phyloP scores from a whole-genome alignment of 2,329 filamentous ascomycete genomes.

The Cytospora paraplurivora region DNA sequence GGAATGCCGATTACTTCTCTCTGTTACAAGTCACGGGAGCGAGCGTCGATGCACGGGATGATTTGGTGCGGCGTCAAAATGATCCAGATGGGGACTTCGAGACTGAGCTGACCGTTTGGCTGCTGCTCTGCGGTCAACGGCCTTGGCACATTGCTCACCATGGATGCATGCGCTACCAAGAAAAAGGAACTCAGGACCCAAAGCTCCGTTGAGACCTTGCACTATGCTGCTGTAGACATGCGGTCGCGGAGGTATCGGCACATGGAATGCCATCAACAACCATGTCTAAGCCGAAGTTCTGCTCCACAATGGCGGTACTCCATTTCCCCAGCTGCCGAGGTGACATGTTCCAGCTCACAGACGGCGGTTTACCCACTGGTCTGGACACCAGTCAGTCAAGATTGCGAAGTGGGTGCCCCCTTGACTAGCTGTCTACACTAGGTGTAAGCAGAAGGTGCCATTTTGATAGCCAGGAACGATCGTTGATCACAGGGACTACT shows the following conservation, averaged over 20 bases:
- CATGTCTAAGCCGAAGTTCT: background rate
- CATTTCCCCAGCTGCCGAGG: background rate
- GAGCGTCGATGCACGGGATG: background rate
- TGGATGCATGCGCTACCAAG: background rate
- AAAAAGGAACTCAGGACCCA: slow-evolving; percentile 4
- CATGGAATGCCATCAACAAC: background rate
- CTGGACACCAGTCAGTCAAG: too few species aligned
- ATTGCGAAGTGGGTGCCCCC: too few species aligned
- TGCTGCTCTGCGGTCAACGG: background rate
- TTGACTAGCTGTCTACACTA: background rate
- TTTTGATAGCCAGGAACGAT: slow-evolving; percentile 10
- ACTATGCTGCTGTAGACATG: background rate
- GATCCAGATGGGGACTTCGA: background rate
- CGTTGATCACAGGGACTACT: slow-evolving; percentile 11
- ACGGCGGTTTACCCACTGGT: too few species aligned
- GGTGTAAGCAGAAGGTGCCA: background rate
- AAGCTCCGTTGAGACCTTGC: background rate
- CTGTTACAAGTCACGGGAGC: background rate
- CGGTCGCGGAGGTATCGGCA: background rate
- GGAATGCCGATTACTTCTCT: background rate
- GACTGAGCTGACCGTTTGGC: background rate
- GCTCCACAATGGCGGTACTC: background rate
- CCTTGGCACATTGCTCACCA: background rate
- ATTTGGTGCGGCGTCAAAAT: background rate
- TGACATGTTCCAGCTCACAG: background rate